These are phyloP conservation scores for Schizophyllum amplum DNA, from an alignment of 1,284 basidiomycete genomes.

Conservation along the genomic window DNA sequence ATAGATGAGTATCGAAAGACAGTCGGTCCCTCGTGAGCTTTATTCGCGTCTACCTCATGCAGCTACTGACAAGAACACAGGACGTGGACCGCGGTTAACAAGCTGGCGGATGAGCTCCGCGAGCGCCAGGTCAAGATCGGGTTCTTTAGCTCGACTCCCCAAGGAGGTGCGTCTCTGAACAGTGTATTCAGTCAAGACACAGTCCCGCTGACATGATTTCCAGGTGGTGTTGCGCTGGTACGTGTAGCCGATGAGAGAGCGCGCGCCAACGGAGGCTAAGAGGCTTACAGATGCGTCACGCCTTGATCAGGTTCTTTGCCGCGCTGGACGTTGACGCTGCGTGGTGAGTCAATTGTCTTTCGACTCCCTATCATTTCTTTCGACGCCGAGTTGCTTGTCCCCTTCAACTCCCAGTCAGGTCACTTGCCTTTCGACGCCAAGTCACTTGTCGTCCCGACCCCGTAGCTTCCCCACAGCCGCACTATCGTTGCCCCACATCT, in stretches of 20 bases:
- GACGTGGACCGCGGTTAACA: constrained; percentile 72
- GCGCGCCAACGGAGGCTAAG: constrained; percentile 9
- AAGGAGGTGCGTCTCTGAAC: constrained; percentile 53
- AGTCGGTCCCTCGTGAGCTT: constrained; percentile 43
- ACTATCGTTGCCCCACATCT: constrained; percentile 7
- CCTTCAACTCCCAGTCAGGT: too few species aligned
- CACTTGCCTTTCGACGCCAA: too few species aligned
- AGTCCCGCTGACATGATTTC: constrained; percentile 17
- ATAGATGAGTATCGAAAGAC: constrained; percentile 62
- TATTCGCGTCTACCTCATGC: constrained; percentile 2
- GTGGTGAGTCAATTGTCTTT: constrained; percentile 43
- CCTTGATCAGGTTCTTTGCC: constrained; percentile 73
- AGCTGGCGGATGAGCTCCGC: constrained; percentile 73
- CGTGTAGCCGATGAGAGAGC: constrained; percentile 19
- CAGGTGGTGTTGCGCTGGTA: constrained; percentile 82
- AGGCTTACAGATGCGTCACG: constrained; percentile 72
- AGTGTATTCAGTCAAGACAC: constrained; percentile 13
- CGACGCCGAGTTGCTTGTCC: too few species aligned
- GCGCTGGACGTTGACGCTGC: constrained; percentile 73
- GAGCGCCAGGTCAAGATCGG: constrained; percentile 79
- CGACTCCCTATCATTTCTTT: too few species aligned
- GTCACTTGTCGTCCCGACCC: too few species aligned
- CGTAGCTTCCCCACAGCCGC: constrained; percentile 2
- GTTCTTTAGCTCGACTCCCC: constrained; percentile 87
- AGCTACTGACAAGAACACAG: constrained; percentile 21